A percentile compares a stretch with the other conserved stretches of the same genome.
Evolutionary conservation across 179 eudicot species (phyloP).

Genomic region (Gypsophila paniculata): DNA sequence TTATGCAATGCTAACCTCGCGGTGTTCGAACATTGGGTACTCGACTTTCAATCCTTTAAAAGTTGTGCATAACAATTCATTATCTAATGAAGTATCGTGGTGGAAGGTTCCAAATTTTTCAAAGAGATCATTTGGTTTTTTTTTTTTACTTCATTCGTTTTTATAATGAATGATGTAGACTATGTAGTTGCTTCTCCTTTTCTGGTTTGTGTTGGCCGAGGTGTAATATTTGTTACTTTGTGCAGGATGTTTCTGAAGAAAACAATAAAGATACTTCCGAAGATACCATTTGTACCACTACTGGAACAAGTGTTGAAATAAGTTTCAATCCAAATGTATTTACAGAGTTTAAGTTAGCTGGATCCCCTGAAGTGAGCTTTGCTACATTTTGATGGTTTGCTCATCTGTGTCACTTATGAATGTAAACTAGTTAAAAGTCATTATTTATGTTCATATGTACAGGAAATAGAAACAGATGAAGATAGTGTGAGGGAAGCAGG

Average conservation of each 20-base stretch:
- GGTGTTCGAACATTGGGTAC: too few relatives aligned
- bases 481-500: constrained; percentile 75
- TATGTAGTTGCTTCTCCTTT: not conserved
- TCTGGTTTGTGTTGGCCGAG: not conserved
- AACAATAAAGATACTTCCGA: constrained; percentile 29
- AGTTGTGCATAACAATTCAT: not conserved
- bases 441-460: constrained; percentile 23
- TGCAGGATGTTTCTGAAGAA: constrained; percentile 41
- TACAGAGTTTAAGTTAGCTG: constrained; percentile 85
- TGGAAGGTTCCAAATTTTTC: not conserved
- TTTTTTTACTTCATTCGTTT: not conserved
- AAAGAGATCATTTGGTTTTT: not conserved
- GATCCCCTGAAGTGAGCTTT: constrained; percentile 59
- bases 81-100: not conserved
- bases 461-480: constrained; percentile 91
- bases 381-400: not conserved
- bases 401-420: not conserved
- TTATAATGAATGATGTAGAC: not conserved
- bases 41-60: too few relatives aligned
- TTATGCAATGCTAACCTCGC: too few relatives aligned
- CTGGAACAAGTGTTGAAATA: constrained; percentile 40
- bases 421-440: constrained; percentile 1
- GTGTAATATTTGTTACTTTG: constrained; percentile 14
- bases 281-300: constrained; percentile 33
- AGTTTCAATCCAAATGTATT: constrained; percentile 87